Conservation (phyloP, 2,329 filamentous ascomycete genomes). For the Alternaria sp. region DNA sequence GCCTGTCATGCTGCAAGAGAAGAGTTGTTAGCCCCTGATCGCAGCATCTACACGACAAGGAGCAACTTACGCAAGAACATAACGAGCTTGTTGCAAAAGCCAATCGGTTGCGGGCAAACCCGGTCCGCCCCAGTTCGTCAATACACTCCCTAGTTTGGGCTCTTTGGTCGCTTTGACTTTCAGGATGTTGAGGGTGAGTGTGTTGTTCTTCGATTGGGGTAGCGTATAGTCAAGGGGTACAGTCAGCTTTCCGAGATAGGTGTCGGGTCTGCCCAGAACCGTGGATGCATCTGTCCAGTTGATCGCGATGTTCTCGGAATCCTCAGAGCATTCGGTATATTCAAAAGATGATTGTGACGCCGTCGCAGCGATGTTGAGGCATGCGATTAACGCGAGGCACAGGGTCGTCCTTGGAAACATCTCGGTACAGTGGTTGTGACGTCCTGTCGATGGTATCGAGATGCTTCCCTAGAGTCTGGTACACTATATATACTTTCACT, state of each 20-base stretch:
- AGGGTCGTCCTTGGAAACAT: background rate
- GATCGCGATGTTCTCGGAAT: background rate
- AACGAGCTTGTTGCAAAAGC: background rate
- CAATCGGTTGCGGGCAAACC: background rate
- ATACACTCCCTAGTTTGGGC: background rate
- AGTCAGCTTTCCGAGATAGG: background rate
- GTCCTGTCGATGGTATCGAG: no score
- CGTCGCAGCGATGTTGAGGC: background rate
- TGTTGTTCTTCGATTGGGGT: background rate
- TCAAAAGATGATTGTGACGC: background rate
- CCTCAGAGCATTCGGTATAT: background rate
- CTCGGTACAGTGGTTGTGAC: background rate
- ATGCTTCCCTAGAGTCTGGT: no score
- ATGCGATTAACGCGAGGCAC: background rate
- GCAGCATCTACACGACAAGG: background rate
- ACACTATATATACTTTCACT: background rate
- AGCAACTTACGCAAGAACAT: background rate
- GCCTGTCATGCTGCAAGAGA: background rate
- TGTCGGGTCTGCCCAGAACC: background rate
- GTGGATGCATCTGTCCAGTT: background rate
- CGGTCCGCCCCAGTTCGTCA: background rate
- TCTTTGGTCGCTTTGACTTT: background rate
- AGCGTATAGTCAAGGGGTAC: background rate
- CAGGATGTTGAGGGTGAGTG: background rate
- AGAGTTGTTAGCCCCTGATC: accelerated